Conservation (phyloP, 1,139 yeast species). For the Lodderomyces elongisporus region DNA sequence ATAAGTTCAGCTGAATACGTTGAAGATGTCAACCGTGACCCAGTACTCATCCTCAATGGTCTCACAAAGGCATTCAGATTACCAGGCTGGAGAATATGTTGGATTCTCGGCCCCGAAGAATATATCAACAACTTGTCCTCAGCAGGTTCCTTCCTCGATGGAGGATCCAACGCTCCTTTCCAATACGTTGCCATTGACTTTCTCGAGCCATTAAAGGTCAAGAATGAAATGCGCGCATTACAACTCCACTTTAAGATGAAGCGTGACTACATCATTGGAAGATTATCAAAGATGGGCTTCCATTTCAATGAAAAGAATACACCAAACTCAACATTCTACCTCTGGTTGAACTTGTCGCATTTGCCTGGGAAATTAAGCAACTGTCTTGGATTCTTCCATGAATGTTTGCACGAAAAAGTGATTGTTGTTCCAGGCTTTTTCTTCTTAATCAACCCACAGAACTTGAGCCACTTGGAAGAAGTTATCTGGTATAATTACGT, state of each 20-base stretch:
- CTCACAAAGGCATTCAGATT: constrained; percentile 61
- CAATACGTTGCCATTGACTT: constrained; percentile 60
- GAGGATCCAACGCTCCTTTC: constrained; percentile 64
- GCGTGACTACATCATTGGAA: constrained; percentile 52
- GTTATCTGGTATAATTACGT: constrained; percentile 63
- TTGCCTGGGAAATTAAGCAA: constrained; percentile 58
- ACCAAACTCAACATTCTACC: constrained; percentile 62
- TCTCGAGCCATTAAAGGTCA: constrained; percentile 49
- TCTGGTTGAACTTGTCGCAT: constrained; percentile 58
- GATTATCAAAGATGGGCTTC: constrained; percentile 57
- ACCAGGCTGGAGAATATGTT: constrained; percentile 69
- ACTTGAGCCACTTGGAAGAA: constrained; percentile 56
- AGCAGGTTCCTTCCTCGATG: constrained; percentile 62
- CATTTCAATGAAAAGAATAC: constrained; percentile 39
- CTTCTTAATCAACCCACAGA: constrained; percentile 61
- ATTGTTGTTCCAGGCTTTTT: constrained; percentile 67
- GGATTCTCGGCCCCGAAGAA: constrained; percentile 66
- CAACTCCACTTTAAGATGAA: constrained; percentile 59
- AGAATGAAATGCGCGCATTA: constrained; percentile 54
- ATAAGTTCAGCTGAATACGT: constrained; percentile 53
- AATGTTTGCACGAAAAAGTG: constrained; percentile 58
- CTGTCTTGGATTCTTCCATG: constrained; percentile 65
- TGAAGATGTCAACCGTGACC: constrained; percentile 56
- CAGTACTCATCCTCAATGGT: constrained; percentile 61
- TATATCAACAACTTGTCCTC: constrained; percentile 55